Base-by-base conservation (phyloP, 768 basidiomycete species). In the Fomitopsis serialis region DNA sequence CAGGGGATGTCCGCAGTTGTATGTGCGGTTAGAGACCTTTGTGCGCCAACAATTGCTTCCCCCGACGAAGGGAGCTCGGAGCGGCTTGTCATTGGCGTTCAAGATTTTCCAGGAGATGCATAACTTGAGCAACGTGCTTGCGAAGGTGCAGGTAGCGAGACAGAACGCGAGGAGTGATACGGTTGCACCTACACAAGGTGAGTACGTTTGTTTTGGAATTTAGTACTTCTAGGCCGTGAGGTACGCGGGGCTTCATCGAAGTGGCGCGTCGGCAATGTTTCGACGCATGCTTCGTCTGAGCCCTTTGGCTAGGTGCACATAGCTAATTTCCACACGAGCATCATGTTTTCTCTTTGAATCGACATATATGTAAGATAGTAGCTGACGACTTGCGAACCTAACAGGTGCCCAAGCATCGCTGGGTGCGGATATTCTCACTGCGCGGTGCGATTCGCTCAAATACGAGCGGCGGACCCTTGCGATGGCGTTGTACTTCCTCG, bases 401-500 rank as follows among this genome's bases (percentile, higher is more conserved):
- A 11, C 53, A 82, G 80, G 73, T 42, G 55, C 61, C 22, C 68
- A 67, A 48, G 73, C 78, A 4, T 67, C 73, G 2, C 70, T 93
- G 42, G 87, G 89, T 8, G 77, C 75, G 44, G 85, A 88, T 55
- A 74, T 90, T 54, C 73, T 87, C 1, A 79, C 75, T 45, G 80
- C 85, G 36, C 81, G 89, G 27, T 79, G 81, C 59, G 83, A 89
- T 34, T 89, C 86, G 0, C 73, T 94, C 47, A 81, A 79, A 62
- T 84, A 84, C 50, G 89, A 93, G 62, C 77, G 90, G 57, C 78
- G 87, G 11, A 74, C 76, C 46, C 77, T 93, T 3, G 81, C 82
- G 19, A 74, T 76, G n/a, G 74, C 80, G 13, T 74, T 90, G 34
- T 82, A 78, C 65, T 71, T 80, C 23, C 71, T 92, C 51, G 77